phyloP scores from a whole-genome alignment of 345 rosid genomes.

The Jatropha curcas region DNA sequence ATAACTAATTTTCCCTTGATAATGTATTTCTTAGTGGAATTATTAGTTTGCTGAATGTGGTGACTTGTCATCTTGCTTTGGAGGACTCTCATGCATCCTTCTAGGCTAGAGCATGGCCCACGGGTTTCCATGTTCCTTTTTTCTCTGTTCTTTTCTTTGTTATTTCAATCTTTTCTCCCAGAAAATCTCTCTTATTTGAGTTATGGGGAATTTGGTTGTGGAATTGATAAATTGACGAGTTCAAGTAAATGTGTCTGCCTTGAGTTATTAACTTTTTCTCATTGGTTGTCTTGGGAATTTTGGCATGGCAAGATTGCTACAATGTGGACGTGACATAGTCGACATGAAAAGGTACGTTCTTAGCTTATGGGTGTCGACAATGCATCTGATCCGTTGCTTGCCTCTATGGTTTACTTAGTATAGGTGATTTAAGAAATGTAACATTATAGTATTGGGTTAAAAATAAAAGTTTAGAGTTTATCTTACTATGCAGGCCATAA shows the following conservation, averaged over 20 bases:
- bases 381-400: conserved; percentile 50
- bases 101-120: conserved; percentile 7
- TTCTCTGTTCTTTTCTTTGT: not conserved
- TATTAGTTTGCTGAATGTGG: not conserved
- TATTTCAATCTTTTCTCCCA: not conserved
- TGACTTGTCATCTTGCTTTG: conserved; percentile 5
- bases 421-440: not conserved
- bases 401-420: conserved; percentile 26
- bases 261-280: not conserved
- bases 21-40: conserved; percentile 5
- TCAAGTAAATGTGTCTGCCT: not conserved
- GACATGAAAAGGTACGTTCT: conserved; percentile 4
- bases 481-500: too few species aligned
- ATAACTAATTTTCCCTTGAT: conserved; percentile 44
- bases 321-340: not conserved
- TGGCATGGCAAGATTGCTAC: not conserved
- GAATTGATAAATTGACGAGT: not conserved
- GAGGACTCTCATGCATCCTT: conserved; percentile 3
- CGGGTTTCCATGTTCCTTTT: conserved; percentile 14
- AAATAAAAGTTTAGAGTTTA: too few species aligned
- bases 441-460: too few species aligned
- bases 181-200: not conserved
- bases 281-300: not conserved
- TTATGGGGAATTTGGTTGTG: conserved; percentile 2
- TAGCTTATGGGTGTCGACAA: conserved; percentile 25